Conservation (phyloP, 257 asterid species). For the Echium plantagineum region DNA sequence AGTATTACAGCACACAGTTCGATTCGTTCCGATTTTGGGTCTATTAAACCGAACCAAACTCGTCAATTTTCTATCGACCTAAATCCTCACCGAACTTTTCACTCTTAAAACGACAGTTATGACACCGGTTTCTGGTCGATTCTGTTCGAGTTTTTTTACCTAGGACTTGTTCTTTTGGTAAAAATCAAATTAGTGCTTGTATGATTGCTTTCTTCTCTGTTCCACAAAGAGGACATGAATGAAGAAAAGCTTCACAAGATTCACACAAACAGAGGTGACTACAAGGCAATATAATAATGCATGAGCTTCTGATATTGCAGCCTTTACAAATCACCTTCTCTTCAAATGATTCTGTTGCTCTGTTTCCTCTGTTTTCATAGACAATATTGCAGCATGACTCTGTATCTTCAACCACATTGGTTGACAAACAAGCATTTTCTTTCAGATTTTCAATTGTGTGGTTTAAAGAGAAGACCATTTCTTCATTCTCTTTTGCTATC, state of each 20-base stretch:
- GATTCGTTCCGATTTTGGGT: no score
- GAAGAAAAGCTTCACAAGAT: constrained; percentile 43
- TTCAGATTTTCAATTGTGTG: constrained; percentile 20
- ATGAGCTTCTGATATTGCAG: constrained; percentile 28
- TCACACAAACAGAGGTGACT: constrained; percentile 61
- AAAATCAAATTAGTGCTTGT: constrained; percentile 34
- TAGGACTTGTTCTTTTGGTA: no score
- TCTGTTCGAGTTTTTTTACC: no score
- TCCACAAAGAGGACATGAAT: constrained; percentile 45
- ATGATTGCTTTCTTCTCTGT: constrained; percentile 32
- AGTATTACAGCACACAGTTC: no score
- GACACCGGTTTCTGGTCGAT: no score
- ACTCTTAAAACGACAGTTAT: no score
- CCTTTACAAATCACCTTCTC: constrained; percentile 27
- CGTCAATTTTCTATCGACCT: no score
- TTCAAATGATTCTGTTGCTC: not conserved
- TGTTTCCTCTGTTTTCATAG: constrained; percentile 16
- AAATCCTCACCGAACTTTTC: no score
- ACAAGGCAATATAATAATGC: constrained; percentile 59
- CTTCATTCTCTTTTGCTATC: constrained; percentile 38
- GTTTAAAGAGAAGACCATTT: constrained; percentile 24
- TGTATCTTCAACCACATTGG: constrained; percentile 11
- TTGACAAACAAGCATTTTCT: constrained; percentile 5
- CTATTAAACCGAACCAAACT: no score
- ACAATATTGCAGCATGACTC: constrained; percentile 26